Evolutionary conservation across 2,329 filamentous ascomycete species (phyloP).

Genomic region (Calonectria henricotiae): DNA sequence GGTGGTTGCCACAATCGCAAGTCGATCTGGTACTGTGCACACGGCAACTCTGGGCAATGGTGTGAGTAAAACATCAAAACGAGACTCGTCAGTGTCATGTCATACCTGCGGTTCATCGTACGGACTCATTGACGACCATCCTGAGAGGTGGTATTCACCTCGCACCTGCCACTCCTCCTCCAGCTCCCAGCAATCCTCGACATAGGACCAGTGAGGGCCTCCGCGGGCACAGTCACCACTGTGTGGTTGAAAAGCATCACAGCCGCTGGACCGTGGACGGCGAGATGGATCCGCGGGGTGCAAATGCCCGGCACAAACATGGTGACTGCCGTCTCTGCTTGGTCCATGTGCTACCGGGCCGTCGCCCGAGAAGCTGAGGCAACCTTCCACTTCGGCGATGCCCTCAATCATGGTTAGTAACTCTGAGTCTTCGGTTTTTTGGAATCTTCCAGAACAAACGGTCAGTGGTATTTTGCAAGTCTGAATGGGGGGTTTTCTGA

Average conservation of each 20-base stretch:
- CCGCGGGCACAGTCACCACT: background rate
- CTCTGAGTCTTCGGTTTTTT: background rate
- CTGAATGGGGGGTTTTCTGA: background rate
- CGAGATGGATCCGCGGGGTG: background rate
- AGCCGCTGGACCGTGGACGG: background rate
- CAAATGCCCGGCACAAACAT: background rate
- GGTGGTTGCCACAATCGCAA: slow-evolving; percentile 4
- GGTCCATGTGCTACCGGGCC: background rate
- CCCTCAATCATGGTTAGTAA: slow-evolving; percentile 35
- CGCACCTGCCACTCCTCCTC: slow-evolving; percentile 12
- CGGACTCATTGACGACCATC: background rate
- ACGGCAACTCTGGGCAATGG: background rate
- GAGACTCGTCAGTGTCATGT: background rate
- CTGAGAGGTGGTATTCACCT: background rate
- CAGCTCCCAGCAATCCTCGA: background rate
- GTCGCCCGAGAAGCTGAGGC: slow-evolving; percentile 14
- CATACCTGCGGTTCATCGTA: slow-evolving; percentile 10
- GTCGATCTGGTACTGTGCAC: background rate
- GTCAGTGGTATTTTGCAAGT: too few relatives aligned
- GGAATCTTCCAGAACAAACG: background rate
- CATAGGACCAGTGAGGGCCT: background rate
- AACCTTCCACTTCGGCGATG: slow-evolving; percentile 39
- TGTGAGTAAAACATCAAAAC: background rate
- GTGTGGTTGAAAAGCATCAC: background rate
- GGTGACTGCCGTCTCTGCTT: background rate